These are phyloP conservation scores for Diaporthe destruens DNA, from an alignment of 2,329 filamentous ascomycete genomes.

Conservation along the genomic window DNA sequence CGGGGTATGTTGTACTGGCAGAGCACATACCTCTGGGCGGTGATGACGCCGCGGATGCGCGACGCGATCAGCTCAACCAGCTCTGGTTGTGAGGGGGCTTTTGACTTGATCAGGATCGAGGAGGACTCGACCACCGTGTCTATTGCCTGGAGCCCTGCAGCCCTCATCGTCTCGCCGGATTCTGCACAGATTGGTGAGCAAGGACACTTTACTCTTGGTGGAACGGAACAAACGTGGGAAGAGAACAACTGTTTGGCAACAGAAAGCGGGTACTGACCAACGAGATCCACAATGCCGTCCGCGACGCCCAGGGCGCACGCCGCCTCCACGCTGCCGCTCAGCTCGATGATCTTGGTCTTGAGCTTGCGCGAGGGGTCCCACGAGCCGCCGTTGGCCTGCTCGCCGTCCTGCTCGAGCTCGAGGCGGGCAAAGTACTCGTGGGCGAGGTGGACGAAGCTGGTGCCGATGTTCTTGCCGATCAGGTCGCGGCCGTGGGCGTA, in stretches of 20 bases:
- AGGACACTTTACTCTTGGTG: background rate
- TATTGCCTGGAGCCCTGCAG: slow-evolving; percentile 92
- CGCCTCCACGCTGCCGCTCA: slow-evolving; percentile 96
- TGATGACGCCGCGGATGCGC: slow-evolving; percentile 93
- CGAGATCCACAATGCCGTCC: slow-evolving; percentile 96
- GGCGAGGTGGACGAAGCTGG: slow-evolving; percentile 90
- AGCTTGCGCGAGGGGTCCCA: slow-evolving; percentile 64
- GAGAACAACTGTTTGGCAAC: background rate
- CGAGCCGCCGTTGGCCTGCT: slow-evolving; percentile 52
- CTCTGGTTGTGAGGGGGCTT: slow-evolving; percentile 81
- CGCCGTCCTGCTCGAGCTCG: slow-evolving; percentile 67
- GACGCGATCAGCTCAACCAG: slow-evolving; percentile 87
- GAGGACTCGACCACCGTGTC: slow-evolving; percentile 91
- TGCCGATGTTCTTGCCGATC: slow-evolving; percentile 92
- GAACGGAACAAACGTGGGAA: background rate
- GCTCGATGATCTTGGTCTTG: slow-evolving; percentile 89
- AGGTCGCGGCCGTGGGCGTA: slow-evolving; percentile 80
- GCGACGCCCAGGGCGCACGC: slow-evolving; percentile 95
- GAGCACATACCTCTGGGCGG: slow-evolving; percentile 91
- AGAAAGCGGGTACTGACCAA: slow-evolving; percentile 72
- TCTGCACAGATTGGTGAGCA: slow-evolving; percentile 64
- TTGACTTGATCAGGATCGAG: slow-evolving; percentile 93
- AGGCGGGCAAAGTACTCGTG: slow-evolving; percentile 86
- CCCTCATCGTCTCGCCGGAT: slow-evolving; percentile 98
- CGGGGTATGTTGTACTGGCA: slow-evolving; percentile 97